A percentile compares a stretch with the other conserved stretches of the same genome.
These are phyloP conservation scores for Graphilbum sp. DNA, from an alignment of 2,329 filamentous ascomycete genomes.

Conservation along the genomic window DNA sequence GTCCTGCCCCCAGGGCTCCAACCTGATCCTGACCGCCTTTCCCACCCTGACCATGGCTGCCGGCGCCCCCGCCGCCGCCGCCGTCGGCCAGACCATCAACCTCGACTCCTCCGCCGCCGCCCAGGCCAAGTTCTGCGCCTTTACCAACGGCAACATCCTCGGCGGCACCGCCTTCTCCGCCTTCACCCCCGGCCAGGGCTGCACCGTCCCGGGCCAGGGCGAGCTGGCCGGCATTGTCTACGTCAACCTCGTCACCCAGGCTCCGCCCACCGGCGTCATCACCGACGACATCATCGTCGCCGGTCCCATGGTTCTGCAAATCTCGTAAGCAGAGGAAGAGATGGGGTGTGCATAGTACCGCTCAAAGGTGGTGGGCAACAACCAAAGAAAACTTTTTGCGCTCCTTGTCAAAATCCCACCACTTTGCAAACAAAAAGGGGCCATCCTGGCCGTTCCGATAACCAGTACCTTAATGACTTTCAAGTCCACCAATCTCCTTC, in stretches of 20 bases:
- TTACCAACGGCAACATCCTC: conserved; percentile 42
- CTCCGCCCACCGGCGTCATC: conserved; percentile 31
- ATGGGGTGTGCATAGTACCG: no score
- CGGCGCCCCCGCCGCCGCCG: conserved; percentile 22
- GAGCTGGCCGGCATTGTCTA: conserved; percentile 47
- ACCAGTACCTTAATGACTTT: no score
- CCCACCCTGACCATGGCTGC: conserved; percentile 37
- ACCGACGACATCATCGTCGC: conserved; percentile 50
- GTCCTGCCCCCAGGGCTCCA: conserved; percentile 49
- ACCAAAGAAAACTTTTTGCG: no score
- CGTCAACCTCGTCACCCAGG: conserved; percentile 43
- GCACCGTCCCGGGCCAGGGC: conserved; percentile 38
- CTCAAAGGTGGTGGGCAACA: no score
- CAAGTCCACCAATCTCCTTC: no score
- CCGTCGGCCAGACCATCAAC: conserved; percentile 25
- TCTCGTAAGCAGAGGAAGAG: conserved; percentile 20
- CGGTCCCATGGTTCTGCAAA: conserved; percentile 41
- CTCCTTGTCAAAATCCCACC: no score
- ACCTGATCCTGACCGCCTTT: conserved; percentile 48
- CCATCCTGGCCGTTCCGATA: no score
- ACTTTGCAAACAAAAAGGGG: no score
- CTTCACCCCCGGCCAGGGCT: conserved; percentile 37
- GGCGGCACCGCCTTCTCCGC: conserved; percentile 43
- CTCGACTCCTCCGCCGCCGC: conserved; percentile 33
- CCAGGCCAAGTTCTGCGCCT: conserved; percentile 44